phyloP scores from a whole-genome alignment of 306 rosid genomes.

The Fragaria ananassa region DNA sequence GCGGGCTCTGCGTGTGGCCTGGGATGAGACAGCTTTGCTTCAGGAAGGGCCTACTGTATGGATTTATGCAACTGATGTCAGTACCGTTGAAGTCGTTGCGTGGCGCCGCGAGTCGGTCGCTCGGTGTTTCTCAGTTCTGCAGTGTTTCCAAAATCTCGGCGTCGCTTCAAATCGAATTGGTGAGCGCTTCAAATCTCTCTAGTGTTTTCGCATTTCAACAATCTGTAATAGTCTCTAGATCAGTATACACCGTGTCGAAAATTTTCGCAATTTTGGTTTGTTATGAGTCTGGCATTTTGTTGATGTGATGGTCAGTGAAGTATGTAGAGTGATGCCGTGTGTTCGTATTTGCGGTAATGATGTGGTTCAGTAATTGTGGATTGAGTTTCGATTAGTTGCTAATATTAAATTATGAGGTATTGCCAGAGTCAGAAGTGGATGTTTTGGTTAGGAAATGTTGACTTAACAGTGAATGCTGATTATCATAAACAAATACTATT shows the following conservation, averaged over 20 bases:
- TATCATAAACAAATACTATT: not conserved
- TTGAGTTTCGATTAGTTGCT: not conserved
- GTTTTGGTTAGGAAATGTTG: not conserved
- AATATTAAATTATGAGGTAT: no score
- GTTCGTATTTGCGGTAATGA: not conserved
- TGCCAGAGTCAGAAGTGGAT: not conserved
- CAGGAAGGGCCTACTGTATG: constrained; percentile 71
- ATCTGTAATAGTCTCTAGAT: not conserved
- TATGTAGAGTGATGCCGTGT: not conserved
- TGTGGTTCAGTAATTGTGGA: not conserved
- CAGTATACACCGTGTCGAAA: not conserved
- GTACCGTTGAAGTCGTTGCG: constrained; percentile 78
- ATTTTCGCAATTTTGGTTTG: not conserved
- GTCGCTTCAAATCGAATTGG: constrained; percentile 88
- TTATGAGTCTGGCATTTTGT: not conserved
- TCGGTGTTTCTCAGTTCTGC: constrained; percentile 81
- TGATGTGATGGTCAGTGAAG: not conserved
- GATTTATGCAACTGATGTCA: constrained; percentile 70
- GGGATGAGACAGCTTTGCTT: constrained; percentile 72
- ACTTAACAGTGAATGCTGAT: not conserved
- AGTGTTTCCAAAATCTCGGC: constrained; percentile 82
- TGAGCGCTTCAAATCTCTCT: constrained; percentile 32
- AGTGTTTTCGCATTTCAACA: not conserved
- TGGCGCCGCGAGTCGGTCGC: constrained; percentile 84
- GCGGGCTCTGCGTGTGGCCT: constrained; percentile 69